Evolutionary conservation across 805 yeast species (phyloP), one percentile per base, ranked within the genome.

Genomic region (Candida rishiriensis): DNA sequence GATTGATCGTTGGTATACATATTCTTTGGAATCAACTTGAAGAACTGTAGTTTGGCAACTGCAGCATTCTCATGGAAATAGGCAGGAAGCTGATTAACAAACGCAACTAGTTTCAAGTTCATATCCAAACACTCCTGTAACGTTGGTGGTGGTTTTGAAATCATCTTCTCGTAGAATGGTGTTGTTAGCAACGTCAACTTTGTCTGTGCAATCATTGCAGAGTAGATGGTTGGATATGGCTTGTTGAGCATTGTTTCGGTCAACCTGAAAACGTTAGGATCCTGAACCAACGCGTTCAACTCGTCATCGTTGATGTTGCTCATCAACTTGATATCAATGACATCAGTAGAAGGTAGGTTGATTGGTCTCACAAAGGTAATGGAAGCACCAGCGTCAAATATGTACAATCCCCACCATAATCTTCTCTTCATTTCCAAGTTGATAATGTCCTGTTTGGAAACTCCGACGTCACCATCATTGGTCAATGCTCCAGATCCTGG

Each of bases 391-490:
- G 80, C 75, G 59, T 81, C 87, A 52, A 79, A 79, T 41, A 76
- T 72, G 50, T 76, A 79, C 10, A 83, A 51, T 1, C 83, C 82
- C 84, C 86, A 82, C 85, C 86, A 83, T 29, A 80, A 59, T 43
- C 86, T 63, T 54, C 85, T 67, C 50, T 85, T 70, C 58, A 75
- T 69, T 51, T 80, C 86, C 41, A 71, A 60, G 52, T 74, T 72
- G 21, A 74, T 43, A 14, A 74, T 69, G 34, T 65, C 66, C 44
- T 63, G 64, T 15, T 66, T 57, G 15, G 40, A 50, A 2, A 52
- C 45, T 2, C 47, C 34, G 41, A 67, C 47, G 40, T 64, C 59
- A 11, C 34, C 14, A 30, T 30, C 12, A 28, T 44, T 69, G 64
- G 72, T 59, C 26, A 7, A 21, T 7, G 7, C 26, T 21, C 26